phyloP scores from a whole-genome alignment of 768 basidiomycete species.

The Russula vinacea region DNA sequence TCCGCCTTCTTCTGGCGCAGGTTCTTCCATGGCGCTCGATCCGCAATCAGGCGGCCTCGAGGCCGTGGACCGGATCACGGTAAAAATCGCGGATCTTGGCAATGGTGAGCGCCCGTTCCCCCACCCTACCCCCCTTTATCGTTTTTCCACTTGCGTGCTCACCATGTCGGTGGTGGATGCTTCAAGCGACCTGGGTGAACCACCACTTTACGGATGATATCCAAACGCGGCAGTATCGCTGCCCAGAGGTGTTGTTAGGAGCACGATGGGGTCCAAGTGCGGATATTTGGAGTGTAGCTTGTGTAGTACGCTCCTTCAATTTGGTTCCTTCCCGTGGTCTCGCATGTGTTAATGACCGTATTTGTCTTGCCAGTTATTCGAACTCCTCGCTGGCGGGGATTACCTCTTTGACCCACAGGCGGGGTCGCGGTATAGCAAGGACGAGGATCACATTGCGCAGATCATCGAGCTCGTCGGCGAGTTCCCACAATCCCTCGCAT shows the following conservation, averaged over 20 bases:
- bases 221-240: constrained; percentile 94
- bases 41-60: constrained; percentile 34
- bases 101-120: constrained; percentile 60
- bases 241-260: constrained; percentile 95
- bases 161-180: not conserved
- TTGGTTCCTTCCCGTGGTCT: not conserved
- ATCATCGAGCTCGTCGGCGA: constrained; percentile 96
- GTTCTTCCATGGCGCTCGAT: constrained; percentile 35
- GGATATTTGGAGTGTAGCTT: constrained; percentile 95
- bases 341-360: not conserved
- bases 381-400: constrained; percentile 93
- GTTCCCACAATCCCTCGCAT: constrained; percentile 75
- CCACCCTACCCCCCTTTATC: constrained; percentile 15
- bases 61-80: constrained; percentile 71
- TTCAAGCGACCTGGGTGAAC: constrained; percentile 77
- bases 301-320: constrained; percentile 62
- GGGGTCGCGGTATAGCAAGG: constrained; percentile 92
- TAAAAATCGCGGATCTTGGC: constrained; percentile 98
- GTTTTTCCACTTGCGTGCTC: constrained; percentile 4
- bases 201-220: constrained; percentile 99
- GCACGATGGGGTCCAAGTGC: constrained; percentile 95
- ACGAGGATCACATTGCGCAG: constrained; percentile 96
- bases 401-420: constrained; percentile 98
- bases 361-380: constrained; percentile 66
- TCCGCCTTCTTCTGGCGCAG: constrained; percentile 30